Percentiles rank a stretch among this genome's conserved stretches.
phyloP scores from a whole-genome alignment of 805 yeast genomes.

The Kuraishia piskuri region DNA sequence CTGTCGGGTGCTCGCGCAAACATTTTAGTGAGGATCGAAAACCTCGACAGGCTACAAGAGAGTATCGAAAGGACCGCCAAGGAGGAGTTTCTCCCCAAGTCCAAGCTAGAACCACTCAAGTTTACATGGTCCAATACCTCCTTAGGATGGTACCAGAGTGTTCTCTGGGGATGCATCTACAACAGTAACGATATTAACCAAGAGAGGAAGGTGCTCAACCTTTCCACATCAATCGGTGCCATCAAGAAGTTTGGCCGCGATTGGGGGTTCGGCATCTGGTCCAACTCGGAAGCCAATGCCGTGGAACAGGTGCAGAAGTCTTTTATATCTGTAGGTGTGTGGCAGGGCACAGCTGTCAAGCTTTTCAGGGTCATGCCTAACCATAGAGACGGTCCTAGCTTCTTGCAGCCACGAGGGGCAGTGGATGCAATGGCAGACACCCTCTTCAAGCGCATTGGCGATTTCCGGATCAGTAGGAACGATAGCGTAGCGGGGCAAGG shows the following conservation, averaged over 20 bases:
- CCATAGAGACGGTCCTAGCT: constrained; percentile 11
- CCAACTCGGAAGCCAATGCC: constrained; percentile 16
- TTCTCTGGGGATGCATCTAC: constrained; percentile 55
- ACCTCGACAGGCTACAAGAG: constrained; percentile 21
- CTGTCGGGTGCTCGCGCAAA: background rate
- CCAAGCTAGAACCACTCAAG: constrained; percentile 35
- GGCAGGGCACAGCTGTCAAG: constrained; percentile 35
- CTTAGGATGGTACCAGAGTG: constrained; percentile 68
- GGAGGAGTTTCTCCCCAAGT: constrained; percentile 29
- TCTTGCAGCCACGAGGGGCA: constrained; percentile 30
- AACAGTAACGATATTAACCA: constrained; percentile 26
- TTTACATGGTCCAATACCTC: constrained; percentile 59
- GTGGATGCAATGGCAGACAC: constrained; percentile 40
- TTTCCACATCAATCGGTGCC: constrained; percentile 22
- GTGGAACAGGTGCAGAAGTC: constrained; percentile 11
- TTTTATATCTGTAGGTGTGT: constrained; percentile 25
- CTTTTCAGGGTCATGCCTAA: constrained; percentile 28
- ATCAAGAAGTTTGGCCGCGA: constrained; percentile 25
- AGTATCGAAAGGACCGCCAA: background rate
- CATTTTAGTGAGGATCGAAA: constrained; percentile 32
- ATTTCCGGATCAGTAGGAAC: constrained; percentile 24
- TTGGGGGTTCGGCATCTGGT: constrained; percentile 23
- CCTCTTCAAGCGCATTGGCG: constrained; percentile 39
- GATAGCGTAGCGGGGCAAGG: constrained; percentile 18
- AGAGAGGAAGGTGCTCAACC: constrained; percentile 22